Conservation (phyloP, 2,329 filamentous ascomycete genomes). For the Venturia pyrina region DNA sequence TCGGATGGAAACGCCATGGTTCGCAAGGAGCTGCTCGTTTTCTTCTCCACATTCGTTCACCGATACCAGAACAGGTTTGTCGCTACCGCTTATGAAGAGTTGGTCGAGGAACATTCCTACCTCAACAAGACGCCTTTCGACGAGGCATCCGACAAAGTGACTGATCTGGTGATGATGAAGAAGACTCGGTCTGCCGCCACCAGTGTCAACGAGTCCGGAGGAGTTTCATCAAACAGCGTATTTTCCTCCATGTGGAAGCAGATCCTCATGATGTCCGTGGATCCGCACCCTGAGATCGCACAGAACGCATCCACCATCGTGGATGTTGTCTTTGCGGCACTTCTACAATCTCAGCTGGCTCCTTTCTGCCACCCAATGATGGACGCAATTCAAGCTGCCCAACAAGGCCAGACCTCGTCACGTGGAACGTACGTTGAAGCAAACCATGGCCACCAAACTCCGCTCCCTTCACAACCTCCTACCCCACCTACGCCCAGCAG, state of each 20-base stretch:
- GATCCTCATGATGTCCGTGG: slow-evolving; percentile 77
- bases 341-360: slow-evolving; percentile 69
- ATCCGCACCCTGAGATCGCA: slow-evolving; percentile 89
- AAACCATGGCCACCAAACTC: neutral
- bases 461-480: slow-evolving; percentile 33
- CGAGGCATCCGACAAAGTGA: neutral
- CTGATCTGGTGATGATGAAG: slow-evolving; percentile 9
- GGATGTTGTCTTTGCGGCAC: slow-evolving; percentile 69
- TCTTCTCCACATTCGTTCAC: slow-evolving; percentile 82
- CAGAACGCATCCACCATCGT: slow-evolving; percentile 75
- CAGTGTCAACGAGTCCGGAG: slow-evolving; percentile 20
- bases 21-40: slow-evolving; percentile 83
- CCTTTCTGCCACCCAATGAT: slow-evolving; percentile 60
- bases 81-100: slow-evolving; percentile 83
- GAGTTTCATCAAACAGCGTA: slow-evolving; percentile 66
- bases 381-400: slow-evolving; percentile 54
- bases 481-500: slow-evolving; percentile 40
- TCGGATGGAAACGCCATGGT: slow-evolving; percentile 93
- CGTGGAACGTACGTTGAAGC: slow-evolving; percentile 6
- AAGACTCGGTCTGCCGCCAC: neutral
- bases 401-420: slow-evolving; percentile 20
- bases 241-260: slow-evolving; percentile 95
- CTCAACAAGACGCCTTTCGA: slow-evolving; percentile 5
- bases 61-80: slow-evolving; percentile 89
- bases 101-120: slow-evolving; percentile 60